Conservation (phyloP, 73 alveolate species). For the Halteria grandinella region DNA sequence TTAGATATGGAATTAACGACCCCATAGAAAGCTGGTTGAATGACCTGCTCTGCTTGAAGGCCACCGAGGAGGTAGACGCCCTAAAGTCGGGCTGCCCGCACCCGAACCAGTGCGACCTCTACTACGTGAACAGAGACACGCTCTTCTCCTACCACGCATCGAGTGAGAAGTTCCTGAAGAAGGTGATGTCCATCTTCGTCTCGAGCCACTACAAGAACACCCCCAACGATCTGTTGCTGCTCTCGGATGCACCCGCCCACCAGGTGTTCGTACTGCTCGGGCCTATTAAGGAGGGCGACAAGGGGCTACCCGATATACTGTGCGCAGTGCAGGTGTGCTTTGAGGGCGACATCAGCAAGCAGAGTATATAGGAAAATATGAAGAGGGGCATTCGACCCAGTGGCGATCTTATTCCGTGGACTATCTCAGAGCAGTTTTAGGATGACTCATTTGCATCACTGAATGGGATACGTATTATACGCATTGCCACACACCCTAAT, state of each 20-base stretch:
- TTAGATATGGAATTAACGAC: slow-evolving; percentile 97
- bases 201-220: slow-evolving; percentile 99
- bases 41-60: slow-evolving; percentile 95
- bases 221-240: slow-evolving; percentile 99
- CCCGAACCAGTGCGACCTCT: slow-evolving; percentile 95
- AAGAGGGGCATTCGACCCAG: slow-evolving; percentile 89
- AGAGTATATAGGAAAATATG: slow-evolving; percentile 78
- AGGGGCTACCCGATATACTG: slow-evolving; percentile 95
- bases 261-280: slow-evolving; percentile 95
- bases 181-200: slow-evolving; percentile 97
- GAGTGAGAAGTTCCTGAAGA: slow-evolving; percentile 95
- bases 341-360: slow-evolving; percentile 70
- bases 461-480: slow-evolving; percentile 96
- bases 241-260: slow-evolving; percentile 99
- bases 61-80: slow-evolving; percentile 69
- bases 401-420: slow-evolving; percentile 99
- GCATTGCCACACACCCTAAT: slow-evolving; percentile 99
- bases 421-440: slow-evolving; percentile 96
- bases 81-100: slow-evolving; percentile 85
- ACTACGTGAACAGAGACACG: slow-evolving; percentile 98
- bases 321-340: slow-evolving; percentile 98
- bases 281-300: slow-evolving; percentile 81
- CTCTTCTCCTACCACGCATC: slow-evolving; percentile 97
- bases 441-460: slow-evolving; percentile 94
- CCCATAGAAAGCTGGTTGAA: slow-evolving; percentile 98